These are phyloP conservation scores for Penicillium fuscoglaucum DNA, from an alignment of 2,329 filamentous ascomycete genomes.

Conservation along the genomic window DNA sequence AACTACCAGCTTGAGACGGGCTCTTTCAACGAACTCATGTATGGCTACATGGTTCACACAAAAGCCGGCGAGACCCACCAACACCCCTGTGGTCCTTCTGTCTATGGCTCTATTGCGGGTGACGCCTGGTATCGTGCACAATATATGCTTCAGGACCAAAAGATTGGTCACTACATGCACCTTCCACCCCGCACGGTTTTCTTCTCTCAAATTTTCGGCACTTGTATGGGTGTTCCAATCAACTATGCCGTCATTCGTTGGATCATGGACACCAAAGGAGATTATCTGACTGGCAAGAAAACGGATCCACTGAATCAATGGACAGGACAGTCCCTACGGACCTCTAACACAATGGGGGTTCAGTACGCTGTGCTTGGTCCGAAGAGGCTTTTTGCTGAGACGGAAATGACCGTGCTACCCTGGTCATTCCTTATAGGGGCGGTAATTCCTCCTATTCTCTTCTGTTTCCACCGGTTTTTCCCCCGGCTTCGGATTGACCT, in stretches of 20 bases:
- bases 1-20: slow-evolving; percentile 58
- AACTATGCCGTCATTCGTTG: slow-evolving; percentile 63
- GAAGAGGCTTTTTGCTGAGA: slow-evolving; percentile 30
- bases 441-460: slow-evolving; percentile 42
- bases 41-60: slow-evolving; percentile 58
- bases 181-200: slow-evolving; percentile 60
- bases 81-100: slow-evolving; percentile 59
- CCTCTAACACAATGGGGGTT: slow-evolving; percentile 56
- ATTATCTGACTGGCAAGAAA: slow-evolving; percentile 54
- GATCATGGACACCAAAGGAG: slow-evolving; percentile 58
- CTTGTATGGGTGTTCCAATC: slow-evolving; percentile 59
- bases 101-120: slow-evolving; percentile 61
- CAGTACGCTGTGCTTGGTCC: slow-evolving; percentile 60
- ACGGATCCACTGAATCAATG: slow-evolving; percentile 61
- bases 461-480: slow-evolving; percentile 54
- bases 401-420: slow-evolving; percentile 32
- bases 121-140: slow-evolving; percentile 63
- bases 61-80: slow-evolving; percentile 52
- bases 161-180: slow-evolving; percentile 66
- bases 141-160: slow-evolving; percentile 61
- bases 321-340: slow-evolving; percentile 58
- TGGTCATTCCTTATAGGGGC: slow-evolving; percentile 38
- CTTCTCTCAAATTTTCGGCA: slow-evolving; percentile 62
- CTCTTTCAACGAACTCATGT: slow-evolving; percentile 61
- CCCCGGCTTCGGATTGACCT: slow-evolving; percentile 57